phyloP scores from a whole-genome alignment of 2,329 filamentous ascomycete genomes.

The Pestalotiopsis sp. region DNA sequence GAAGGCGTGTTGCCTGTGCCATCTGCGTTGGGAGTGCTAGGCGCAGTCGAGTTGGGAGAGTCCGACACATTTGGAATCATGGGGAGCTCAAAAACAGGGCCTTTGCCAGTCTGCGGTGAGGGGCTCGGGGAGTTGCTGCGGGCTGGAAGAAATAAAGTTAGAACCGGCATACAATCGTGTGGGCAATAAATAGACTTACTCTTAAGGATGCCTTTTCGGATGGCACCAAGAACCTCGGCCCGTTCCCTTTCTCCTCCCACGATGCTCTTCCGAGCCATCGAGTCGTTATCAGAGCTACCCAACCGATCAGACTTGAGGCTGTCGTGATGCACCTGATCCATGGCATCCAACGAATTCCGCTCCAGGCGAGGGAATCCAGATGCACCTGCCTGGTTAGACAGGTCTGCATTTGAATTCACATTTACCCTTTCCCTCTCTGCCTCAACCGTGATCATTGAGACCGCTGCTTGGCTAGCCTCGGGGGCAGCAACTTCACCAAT shows the following conservation, averaged over 20 bases:
- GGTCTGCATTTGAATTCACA: slow-evolving; percentile 70
- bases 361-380: slow-evolving; percentile 86
- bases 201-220: slow-evolving; percentile 95
- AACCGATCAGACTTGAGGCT: slow-evolving; percentile 51
- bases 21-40: slow-evolving; percentile 86
- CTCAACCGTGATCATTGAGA: slow-evolving; percentile 95
- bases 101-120: slow-evolving; percentile 61
- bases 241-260: slow-evolving; percentile 88
- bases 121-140: slow-evolving; percentile 71
- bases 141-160: slow-evolving; percentile 43
- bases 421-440: slow-evolving; percentile 86
- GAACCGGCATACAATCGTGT: neutral
- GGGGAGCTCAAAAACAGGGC: slow-evolving; percentile 59
- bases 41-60: slow-evolving; percentile 82
- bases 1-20: slow-evolving; percentile 68
- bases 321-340: slow-evolving; percentile 40
- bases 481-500: slow-evolving; percentile 68
- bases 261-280: slow-evolving; percentile 79
- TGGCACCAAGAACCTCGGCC: slow-evolving; percentile 86
- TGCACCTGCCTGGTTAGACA: slow-evolving; percentile 65
- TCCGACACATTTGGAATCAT: slow-evolving; percentile 69
- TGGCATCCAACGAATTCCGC: slow-evolving; percentile 76
- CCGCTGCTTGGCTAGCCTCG: slow-evolving; percentile 76
- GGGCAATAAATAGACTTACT: slow-evolving; percentile 54
- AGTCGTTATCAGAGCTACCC: slow-evolving; percentile 62